A percentile compares a stretch with the other conserved stretches of the same genome.
Conservation (phyloP, 2,329 filamentous ascomycete species). For the Sphaerulina vaccinii region DNA sequence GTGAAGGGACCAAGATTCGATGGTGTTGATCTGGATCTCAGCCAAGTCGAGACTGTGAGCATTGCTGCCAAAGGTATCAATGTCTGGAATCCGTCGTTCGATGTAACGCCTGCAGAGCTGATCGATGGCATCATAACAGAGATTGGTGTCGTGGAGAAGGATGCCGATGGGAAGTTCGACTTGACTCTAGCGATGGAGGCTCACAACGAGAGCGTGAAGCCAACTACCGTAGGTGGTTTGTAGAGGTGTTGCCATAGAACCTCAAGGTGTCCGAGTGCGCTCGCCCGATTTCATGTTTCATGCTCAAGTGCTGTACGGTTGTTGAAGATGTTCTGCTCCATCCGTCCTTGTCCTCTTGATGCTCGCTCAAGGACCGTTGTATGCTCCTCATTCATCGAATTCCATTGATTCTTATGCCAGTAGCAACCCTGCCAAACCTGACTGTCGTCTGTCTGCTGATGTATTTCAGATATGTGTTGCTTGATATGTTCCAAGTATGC, state of each 20-base stretch:
- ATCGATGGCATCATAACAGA: constrained; percentile 97
- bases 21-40: constrained; percentile 61
- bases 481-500: background rate
- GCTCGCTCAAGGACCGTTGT: too few species aligned
- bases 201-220: constrained; percentile 37
- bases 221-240: constrained; percentile 33
- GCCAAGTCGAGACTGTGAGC: constrained; percentile 67
- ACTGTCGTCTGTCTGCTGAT: too few species aligned
- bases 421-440: too few species aligned
- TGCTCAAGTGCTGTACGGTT: too few species aligned
- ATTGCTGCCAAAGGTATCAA: constrained; percentile 74
- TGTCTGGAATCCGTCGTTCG: constrained; percentile 97
- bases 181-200: constrained; percentile 35
- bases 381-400: too few species aligned
- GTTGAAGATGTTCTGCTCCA: too few species aligned
- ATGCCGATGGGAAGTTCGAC: constrained; percentile 66
- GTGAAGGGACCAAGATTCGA: constrained; percentile 72
- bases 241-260: constrained; percentile 13
- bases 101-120: constrained; percentile 82
- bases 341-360: too few species aligned
- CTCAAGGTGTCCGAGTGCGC: too few species aligned
- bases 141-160: constrained; percentile 80
- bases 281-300: too few species aligned
- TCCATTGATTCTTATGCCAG: too few species aligned
- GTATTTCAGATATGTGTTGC: too few species aligned